Evolutionary conservation across 2,329 filamentous ascomycete species (phyloP).

Genomic region (Aspergillus sojae): DNA sequence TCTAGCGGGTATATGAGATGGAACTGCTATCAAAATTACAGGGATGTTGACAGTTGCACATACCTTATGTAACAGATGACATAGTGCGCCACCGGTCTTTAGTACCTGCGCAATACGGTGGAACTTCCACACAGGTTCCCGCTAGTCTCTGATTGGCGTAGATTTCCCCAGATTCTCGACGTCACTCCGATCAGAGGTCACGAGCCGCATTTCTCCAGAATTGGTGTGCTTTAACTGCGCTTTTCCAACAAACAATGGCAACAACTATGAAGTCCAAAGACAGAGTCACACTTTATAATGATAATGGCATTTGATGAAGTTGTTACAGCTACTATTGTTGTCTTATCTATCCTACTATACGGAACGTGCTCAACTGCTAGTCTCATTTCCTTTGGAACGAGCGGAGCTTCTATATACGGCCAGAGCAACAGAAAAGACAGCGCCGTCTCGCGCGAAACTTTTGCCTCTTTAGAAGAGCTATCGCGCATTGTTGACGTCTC

Average conservation of each 20-base stretch:
- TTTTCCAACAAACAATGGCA: not conserved
- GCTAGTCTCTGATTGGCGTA: not conserved
- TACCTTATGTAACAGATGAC: not conserved
- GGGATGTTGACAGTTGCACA: not conserved
- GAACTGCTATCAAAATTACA: not conserved
- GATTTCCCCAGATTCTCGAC: slow-evolving; percentile 21
- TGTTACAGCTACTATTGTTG: not conserved
- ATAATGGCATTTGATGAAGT: not conserved
- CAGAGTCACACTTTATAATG: not conserved
- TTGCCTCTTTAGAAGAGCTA: slow-evolving; percentile 80
- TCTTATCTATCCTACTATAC: not conserved
- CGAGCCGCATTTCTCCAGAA: not conserved
- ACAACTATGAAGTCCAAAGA: slow-evolving; percentile 7
- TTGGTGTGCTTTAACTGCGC: not conserved
- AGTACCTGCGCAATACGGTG: not conserved
- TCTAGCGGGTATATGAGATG: not conserved
- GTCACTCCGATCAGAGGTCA: slow-evolving; percentile 12
- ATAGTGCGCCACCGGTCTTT: not conserved
- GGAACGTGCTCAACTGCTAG: not conserved
- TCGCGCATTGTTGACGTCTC: slow-evolving; percentile 91
- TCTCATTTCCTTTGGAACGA: not conserved
- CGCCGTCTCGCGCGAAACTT: slow-evolving; percentile 64
- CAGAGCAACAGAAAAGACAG: slow-evolving; percentile 12
- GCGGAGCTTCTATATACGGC: not conserved
- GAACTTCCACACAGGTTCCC: not conserved